Percentiles rank a stretch among this genome's conserved stretches.
These are phyloP conservation scores for Jatropha podagrica DNA, from an alignment of 441 rosid species.

Conservation along the genomic window DNA sequence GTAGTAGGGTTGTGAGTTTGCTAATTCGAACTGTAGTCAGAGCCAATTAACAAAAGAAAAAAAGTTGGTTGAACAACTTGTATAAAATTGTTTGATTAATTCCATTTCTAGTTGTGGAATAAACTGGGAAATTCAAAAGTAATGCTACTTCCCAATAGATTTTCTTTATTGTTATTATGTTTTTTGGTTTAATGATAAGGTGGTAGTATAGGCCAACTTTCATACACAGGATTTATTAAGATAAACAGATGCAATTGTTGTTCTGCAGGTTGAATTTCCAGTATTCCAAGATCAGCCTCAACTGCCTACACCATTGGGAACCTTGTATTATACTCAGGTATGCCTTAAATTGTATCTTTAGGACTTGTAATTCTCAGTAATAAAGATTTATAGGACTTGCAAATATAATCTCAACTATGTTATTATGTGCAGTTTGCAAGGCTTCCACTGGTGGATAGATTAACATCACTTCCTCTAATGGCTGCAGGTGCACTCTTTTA, in stretches of 20 bases:
- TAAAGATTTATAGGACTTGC: not conserved
- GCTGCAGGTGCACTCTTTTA: slow-evolving; percentile 51
- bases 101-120: not conserved
- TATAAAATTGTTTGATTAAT: not conserved
- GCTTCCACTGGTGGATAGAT: slow-evolving; percentile 47
- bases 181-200: too few relatives aligned
- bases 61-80: too few relatives aligned
- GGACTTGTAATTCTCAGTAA: not conserved
- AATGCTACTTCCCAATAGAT: too few relatives aligned
- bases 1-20: too few relatives aligned
- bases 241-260: slow-evolving; percentile 6
- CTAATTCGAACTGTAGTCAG: too few relatives aligned
- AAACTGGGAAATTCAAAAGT: not conserved
- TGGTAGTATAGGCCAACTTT: too few relatives aligned
- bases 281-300: slow-evolving; percentile 61
- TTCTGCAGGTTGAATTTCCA: slow-evolving; percentile 65
- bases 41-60: too few relatives aligned
- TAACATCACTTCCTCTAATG: slow-evolving; percentile 56
- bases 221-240: not conserved
- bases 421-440: slow-evolving; percentile 42
- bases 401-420: slow-evolving; percentile 13
- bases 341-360: slow-evolving; percentile 12
- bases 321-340: slow-evolving; percentile 55
- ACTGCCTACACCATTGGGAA: slow-evolving; percentile 60
- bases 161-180: too few relatives aligned